Percentiles rank a stretch among this genome's conserved stretches.
These are phyloP conservation scores for Aureobasidium sp. DNA, from an alignment of 2,329 filamentous ascomycete species.

Conservation along the genomic window DNA sequence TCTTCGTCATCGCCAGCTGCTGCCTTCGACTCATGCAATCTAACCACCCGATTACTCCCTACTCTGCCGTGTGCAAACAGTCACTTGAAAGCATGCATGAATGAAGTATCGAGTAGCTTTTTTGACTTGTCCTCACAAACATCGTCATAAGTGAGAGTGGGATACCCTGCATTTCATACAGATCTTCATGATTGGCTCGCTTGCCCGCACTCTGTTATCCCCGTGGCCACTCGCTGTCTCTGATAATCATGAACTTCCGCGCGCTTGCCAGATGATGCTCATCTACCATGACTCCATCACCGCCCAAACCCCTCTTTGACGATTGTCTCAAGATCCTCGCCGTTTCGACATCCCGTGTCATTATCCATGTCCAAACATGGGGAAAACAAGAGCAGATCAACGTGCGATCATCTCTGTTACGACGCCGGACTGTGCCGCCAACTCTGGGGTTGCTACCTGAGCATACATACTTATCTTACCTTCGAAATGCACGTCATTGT, in stretches of 20 bases:
- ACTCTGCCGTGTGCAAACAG: not conserved
- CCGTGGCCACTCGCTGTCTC: not conserved
- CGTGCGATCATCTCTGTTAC: not conserved
- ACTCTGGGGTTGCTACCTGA: not conserved
- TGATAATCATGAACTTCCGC: not conserved
- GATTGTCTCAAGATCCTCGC: not conserved
- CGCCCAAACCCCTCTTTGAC: not conserved
- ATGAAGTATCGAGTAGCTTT: not conserved
- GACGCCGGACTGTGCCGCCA: not conserved
- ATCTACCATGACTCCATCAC: not conserved
- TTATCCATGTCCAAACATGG: not conserved
- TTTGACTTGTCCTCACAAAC: not conserved
- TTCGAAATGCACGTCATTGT: not conserved
- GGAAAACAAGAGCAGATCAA: not conserved
- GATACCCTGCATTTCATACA: not conserved
- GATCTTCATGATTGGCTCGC: not conserved
- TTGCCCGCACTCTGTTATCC: not conserved
- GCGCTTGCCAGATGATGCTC: not conserved
- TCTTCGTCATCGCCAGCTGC: not conserved
- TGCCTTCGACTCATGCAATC: not conserved
- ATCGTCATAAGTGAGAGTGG: not conserved
- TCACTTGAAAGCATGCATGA: not conserved
- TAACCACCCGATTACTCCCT: not conserved
- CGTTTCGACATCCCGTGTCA: not conserved
- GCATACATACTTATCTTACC: not conserved